Evolutionary conservation across 1,284 basidiomycete species (phyloP).

Genomic region (Trichosporon ovoides): DNA sequence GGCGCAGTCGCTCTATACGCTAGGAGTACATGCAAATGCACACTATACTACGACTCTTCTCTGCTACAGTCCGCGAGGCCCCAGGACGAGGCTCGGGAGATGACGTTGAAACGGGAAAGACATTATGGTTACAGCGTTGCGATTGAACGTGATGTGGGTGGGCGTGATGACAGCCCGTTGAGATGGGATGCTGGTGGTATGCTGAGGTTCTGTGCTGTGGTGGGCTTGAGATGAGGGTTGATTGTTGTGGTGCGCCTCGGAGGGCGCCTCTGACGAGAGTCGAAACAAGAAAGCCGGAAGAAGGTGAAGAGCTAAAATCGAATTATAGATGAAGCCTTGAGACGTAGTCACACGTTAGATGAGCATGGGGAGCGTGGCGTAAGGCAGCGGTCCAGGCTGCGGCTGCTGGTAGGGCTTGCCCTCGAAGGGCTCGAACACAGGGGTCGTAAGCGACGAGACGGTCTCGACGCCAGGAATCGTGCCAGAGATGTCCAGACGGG

Average conservation of each 20-base stretch:
- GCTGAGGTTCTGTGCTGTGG: not conserved
- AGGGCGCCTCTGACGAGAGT: not conserved
- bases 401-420: slow-evolving; percentile 11
- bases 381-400: slow-evolving; percentile 11
- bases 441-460: slow-evolving; percentile 16
- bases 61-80: not conserved
- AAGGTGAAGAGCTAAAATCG: not conserved
- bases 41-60: slow-evolving; percentile 1
- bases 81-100: not conserved
- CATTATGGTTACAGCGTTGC: slow-evolving; percentile 2
- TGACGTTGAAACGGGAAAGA: not conserved
- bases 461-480: slow-evolving; percentile 15
- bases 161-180: not conserved
- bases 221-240: not conserved
- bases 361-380: slow-evolving; percentile 20
- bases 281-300: not conserved
- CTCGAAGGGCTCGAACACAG: slow-evolving; percentile 17
- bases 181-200: slow-evolving; percentile 6
- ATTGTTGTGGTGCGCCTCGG: not conserved
- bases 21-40: slow-evolving; percentile 4
- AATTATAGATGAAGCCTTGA: not conserved
- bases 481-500: slow-evolving; percentile 21
- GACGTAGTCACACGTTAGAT: slow-evolving; percentile 15
- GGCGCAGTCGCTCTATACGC: not conserved
- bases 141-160: not conserved